Percentiles rank a stretch among this genome's conserved stretches.
phyloP scores from a whole-genome alignment of 202 grass and related monocot species.

The Dendrocalamus latiflorus region DNA sequence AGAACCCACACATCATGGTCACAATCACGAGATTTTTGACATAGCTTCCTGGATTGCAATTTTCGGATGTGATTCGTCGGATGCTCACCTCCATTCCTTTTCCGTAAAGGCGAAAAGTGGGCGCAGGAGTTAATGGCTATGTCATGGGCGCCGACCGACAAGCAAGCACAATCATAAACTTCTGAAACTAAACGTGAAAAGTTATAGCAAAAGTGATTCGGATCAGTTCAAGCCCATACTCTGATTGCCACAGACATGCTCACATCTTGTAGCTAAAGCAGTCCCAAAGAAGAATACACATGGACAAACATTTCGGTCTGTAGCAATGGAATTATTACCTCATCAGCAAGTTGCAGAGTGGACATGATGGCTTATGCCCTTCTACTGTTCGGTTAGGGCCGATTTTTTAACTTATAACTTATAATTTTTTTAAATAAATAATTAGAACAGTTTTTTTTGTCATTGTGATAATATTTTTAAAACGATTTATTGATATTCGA shows the following conservation, averaged over 20 bases:
- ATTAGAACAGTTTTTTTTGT: too few species aligned
- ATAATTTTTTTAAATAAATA: too few species aligned
- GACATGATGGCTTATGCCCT: too few species aligned
- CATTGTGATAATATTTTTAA: too few species aligned
- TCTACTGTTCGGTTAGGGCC: too few species aligned
- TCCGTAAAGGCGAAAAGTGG: neutral
- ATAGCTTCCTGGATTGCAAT: too few species aligned
- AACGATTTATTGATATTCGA: too few species aligned
- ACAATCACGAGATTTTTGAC: too few species aligned
- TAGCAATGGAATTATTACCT: neutral
- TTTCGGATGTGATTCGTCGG: neutral
- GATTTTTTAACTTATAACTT: too few species aligned
- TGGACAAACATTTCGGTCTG: neutral
- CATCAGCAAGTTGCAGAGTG: neutral
- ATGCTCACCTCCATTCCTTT: conserved; percentile 22
- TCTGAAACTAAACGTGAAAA: neutral
- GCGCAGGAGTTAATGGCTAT: neutral
- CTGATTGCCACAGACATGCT: neutral
- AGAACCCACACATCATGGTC: too few species aligned
- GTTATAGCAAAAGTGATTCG: neutral
- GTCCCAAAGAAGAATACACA: neutral
- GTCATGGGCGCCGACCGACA: conserved; percentile 10
- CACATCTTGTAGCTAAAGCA: neutral
- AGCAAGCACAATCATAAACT: conserved; percentile 8
- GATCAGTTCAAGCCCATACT: neutral